Evolutionary conservation across 495 filamentous ascomycete genomes (phyloP), one percentile per base, ranked within the genome.

Genomic region (Platismatia glauca): DNA sequence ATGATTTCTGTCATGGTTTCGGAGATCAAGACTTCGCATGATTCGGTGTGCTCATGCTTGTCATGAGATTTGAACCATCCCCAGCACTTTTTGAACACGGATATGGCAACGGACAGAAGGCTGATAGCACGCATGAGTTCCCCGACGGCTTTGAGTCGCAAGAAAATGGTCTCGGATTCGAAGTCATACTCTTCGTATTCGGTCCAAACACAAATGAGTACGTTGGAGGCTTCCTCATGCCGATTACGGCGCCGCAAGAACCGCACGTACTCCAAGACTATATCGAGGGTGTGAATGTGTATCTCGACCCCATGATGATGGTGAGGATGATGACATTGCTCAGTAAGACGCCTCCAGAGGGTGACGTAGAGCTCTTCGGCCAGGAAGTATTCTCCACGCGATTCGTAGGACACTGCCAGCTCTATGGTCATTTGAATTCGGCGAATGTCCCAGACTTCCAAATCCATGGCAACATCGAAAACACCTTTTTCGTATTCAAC

Each of bases 201-300:
- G 7, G 71, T 71, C 77, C 77, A 79, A n/a, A 81, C 63, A 34
- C 75, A 77, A 44, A 79, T 76, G 59, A 81, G 68, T 24, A 81
- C 74, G 57, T 70, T 76, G 41, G 67, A 69, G 22, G 78, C 78
- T 60, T 87, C 82, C 35, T 75, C 68, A 22, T 69, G 63, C 37
- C 82, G 78, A 38, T 79, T 75, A 38, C 76, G 67, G 5, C 76
- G 76, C 57, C 71, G 69, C 4, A 85, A 73, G 59, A 86, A 77
- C 41, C 75, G 71, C 55, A 79, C 76, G 60, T 87, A 86, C 44
- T 81, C 75, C 58, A 86, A 78, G 20, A 82, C 73, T 44, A 86
- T 79, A 22, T 84, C 79, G 59, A 87, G 78, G 31, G 78, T 84
- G 33, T 77, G 73, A 63, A 82, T 77, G 66, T 84, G 80, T 18